phyloP scores from a whole-genome alignment of 257 asterid species.

The Solanum gandarillasii region DNA sequence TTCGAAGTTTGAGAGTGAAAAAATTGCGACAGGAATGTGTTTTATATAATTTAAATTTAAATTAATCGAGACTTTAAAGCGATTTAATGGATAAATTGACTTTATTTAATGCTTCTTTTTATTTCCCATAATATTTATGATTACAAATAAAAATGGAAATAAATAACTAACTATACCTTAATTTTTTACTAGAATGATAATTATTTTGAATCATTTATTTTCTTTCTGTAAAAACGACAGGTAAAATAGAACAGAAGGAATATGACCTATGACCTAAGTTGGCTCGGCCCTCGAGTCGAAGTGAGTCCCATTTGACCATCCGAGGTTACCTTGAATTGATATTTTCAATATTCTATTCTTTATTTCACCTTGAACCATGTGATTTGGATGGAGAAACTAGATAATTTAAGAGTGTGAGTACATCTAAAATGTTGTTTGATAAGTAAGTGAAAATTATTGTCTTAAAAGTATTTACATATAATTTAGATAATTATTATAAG shows the following conservation, averaged over 20 bases:
- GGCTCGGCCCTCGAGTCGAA: not conserved
- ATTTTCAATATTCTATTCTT: not conserved
- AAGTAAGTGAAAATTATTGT: not conserved
- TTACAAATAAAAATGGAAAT: too few species aligned
- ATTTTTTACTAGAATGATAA: too few species aligned
- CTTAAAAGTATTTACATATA: too few species aligned
- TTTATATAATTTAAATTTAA: not conserved
- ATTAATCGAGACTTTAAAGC: not conserved
- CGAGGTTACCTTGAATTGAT: not conserved
- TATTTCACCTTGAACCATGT: not conserved
- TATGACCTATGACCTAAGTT: not conserved
- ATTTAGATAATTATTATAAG: not conserved
- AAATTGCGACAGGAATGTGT: not conserved
- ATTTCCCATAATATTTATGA: too few species aligned
- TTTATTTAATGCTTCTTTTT: too few species aligned
- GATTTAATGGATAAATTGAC: too few species aligned
- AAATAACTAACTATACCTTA: too few species aligned
- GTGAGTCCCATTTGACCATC: constrained; percentile 15
- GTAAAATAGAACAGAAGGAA: too few species aligned
- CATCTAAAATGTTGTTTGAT: too few species aligned
- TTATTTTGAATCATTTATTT: too few species aligned
- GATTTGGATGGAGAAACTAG: not conserved
- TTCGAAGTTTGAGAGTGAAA: not conserved
- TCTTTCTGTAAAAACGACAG: accelerated
- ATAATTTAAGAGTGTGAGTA: not conserved